These are phyloP conservation scores for Fistulina hepatica DNA, from an alignment of 1,284 basidiomycete genomes.

Conservation along the genomic window DNA sequence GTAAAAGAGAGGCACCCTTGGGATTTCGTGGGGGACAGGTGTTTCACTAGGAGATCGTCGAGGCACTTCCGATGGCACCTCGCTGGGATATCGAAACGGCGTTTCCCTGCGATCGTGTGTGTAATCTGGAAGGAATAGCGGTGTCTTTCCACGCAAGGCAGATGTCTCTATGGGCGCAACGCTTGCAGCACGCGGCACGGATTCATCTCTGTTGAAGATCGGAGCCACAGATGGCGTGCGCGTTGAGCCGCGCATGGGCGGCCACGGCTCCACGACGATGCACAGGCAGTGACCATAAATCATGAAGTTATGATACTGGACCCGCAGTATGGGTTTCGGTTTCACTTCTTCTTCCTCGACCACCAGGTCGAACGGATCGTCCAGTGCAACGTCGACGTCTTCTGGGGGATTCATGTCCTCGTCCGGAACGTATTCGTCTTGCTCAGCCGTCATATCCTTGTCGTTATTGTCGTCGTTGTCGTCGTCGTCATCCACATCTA, in stretches of 20 bases:
- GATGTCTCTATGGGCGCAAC: constrained; percentile 17
- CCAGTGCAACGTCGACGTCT: constrained; percentile 1
- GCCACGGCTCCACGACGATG: constrained; percentile 70
- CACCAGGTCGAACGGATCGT: constrained; percentile 23
- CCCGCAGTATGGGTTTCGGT: constrained; percentile 54
- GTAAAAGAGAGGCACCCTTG: constrained; percentile 36
- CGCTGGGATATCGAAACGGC: no score
- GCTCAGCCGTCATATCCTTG: constrained; percentile 4
- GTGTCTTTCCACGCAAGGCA: constrained; percentile 33
- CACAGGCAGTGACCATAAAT: constrained; percentile 62
- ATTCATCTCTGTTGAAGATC: constrained; percentile 18
- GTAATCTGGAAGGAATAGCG: constrained; percentile 59
- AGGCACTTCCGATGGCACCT: not conserved
- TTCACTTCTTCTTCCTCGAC: constrained; percentile 54
- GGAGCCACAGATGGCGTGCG: constrained; percentile 26
- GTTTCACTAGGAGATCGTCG: not conserved
- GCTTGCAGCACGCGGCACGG: constrained; percentile 26
- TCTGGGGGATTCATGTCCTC: constrained; percentile 5
- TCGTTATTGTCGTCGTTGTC: constrained; percentile 14
- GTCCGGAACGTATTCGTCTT: constrained; percentile 1
- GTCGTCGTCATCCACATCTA: constrained; percentile 19
- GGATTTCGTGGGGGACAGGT: constrained; percentile 18
- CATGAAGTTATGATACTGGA: constrained; percentile 56
- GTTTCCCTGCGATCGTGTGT: no score
- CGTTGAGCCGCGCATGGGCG: constrained; percentile 33